Percentiles rank a stretch among this genome's conserved stretches.
Evolutionary conservation across 805 yeast species (phyloP).

Genomic region (Schwanniomyces vanrijiae): DNA sequence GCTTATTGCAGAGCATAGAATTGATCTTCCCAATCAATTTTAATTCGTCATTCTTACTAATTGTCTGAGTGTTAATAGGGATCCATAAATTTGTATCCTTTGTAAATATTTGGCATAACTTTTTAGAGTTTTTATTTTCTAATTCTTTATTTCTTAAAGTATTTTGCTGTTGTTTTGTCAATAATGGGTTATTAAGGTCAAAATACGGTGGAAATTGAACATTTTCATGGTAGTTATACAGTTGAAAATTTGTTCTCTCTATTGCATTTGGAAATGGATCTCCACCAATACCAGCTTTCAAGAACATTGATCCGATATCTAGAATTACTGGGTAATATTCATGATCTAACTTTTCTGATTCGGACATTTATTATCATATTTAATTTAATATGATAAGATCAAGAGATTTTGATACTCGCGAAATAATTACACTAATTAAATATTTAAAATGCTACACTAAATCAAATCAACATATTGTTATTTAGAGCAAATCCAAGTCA

Average conservation of each 20-base stretch:
- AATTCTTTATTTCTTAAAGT: constrained; percentile 2
- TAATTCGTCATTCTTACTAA: constrained; percentile 4
- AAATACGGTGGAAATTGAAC: constrained; percentile 16
- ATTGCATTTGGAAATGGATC: constrained; percentile 15
- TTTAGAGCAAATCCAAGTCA: constrained; percentile 35
- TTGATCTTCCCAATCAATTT: background rate
- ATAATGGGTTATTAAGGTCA: constrained; percentile 19
- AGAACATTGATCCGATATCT: constrained; percentile 16
- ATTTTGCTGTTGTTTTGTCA: constrained; percentile 13
- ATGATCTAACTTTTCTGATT: background rate
- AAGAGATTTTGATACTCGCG: background rate
- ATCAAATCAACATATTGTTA: background rate
- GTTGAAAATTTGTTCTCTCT: constrained; percentile 2
- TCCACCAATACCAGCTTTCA: constrained; percentile 28
- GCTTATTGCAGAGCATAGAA: background rate
- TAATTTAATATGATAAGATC: background rate
- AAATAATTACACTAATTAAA: background rate
- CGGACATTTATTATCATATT: constrained; percentile 1
- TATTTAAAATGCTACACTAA: background rate
- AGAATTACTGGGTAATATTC: constrained; percentile 17
- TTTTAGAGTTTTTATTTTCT: background rate
- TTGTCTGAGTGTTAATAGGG: background rate
- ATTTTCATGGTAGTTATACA: too few species aligned
- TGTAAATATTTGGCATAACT: constrained; percentile 9
- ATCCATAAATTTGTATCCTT: constrained; percentile 6